Base-by-base conservation (phyloP, 306 rosid species). In the Cyclanthera cordifolia region DNA sequence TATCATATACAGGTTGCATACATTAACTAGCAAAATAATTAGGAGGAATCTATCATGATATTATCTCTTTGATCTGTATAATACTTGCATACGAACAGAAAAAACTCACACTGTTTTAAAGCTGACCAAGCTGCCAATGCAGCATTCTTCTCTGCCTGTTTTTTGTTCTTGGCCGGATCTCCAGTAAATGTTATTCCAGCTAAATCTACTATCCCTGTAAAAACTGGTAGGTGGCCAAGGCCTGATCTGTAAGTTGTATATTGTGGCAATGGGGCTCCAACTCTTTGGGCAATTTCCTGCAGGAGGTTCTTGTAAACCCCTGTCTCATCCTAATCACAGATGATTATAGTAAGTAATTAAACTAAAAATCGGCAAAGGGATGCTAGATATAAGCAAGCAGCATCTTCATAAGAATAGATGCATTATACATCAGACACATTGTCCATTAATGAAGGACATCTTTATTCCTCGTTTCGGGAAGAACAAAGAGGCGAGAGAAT, bases 101-200 rank as follows among this genome's bases (percentile, higher is more conserved):
- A 28, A 2, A 7, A 80, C 96, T 90, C 75, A 94, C 99, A 59
- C 79, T 90, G 97, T 80, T 94, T 94, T 72, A 94, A 78, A 73
- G 95, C 84, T 6, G 99, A 90, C 99, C 99, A 94, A 64, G 99
- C 97, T 56, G 99, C 97, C 99, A 94, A 88, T 55, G 99, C 99
- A 12, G 99, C 99, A 85, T 94, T 94, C 79, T 94, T 94, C 85
- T 94, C 99, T 3, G 99, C 99, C 72, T 94, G 99, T 71, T 94
- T 94, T 76, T 94, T 94, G 57, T 86, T 94, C 91, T 94, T 94
- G 51, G 99, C 99, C 76, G 90, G 86, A 45, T 94, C 99, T 4
- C 99, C 99, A 1, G 97, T 94, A 74, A 94, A 94, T 37, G 80
- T 90, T 68, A 94, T 90, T 60, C 95, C 95, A 25, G 97, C 99